A percentile compares a stretch with the other conserved stretches of the same genome.
These are phyloP conservation scores for Carpinus viminea DNA, from an alignment of 306 rosid genomes.

Conservation along the genomic window DNA sequence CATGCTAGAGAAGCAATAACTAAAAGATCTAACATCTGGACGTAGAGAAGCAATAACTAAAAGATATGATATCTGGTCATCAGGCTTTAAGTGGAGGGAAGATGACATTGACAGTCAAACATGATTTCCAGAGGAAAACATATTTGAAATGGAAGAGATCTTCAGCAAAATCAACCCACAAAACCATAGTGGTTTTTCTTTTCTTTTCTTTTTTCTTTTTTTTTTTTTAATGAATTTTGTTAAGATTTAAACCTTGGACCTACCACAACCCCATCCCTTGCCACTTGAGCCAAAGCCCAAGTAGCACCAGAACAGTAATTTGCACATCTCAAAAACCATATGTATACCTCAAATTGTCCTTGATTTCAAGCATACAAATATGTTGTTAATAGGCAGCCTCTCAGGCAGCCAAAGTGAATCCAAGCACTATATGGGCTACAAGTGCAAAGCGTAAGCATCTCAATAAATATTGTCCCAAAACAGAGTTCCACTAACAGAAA, in stretches of 20 bases:
- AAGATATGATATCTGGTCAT: neutral
- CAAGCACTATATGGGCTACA: neutral
- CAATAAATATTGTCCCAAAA: neutral
- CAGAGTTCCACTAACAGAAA: neutral
- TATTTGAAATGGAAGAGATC: neutral
- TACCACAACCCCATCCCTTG: neutral
- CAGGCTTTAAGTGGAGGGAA: slow-evolving; percentile 13
- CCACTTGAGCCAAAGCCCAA: neutral
- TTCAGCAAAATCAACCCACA: neutral
- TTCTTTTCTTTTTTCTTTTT: neutral
- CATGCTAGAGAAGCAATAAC: neutral
- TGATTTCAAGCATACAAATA: neutral
- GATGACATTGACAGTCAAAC: neutral
- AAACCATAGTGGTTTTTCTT: neutral
- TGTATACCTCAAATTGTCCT: neutral
- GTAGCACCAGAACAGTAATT: neutral
- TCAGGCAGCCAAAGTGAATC: neutral
- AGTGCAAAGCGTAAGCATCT: neutral
- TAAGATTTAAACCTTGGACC: neutral
- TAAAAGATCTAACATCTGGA: neutral
- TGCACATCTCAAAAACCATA: neutral
- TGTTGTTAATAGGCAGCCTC: neutral
- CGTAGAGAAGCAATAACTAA: too few relatives aligned
- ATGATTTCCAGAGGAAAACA: slow-evolving; percentile 12
- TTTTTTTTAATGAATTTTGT: too few relatives aligned